A percentile compares a stretch with the other conserved stretches of the same genome.
phyloP scores from a whole-genome alignment of 257 asterid species.

The Sherardia arvensis region DNA sequence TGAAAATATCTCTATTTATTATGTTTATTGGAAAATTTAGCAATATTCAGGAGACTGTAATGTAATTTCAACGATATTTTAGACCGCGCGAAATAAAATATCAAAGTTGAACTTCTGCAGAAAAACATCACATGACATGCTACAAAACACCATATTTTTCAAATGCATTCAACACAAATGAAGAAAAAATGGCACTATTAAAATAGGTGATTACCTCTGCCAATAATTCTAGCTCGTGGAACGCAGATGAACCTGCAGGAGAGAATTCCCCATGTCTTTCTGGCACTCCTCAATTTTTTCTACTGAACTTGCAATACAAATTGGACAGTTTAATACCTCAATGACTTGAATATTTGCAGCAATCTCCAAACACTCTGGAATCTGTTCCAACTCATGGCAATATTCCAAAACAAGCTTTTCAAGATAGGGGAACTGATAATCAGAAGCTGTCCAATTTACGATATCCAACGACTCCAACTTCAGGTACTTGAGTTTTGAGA shows the following conservation, averaged over 20 bases:
- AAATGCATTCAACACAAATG: no score
- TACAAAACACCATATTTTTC: no score
- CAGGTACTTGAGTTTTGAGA: neutral
- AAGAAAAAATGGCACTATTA: neutral
- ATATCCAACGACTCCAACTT: neutral
- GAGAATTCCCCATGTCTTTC: neutral
- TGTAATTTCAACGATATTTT: no score
- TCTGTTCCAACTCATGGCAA: neutral
- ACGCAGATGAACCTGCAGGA: neutral
- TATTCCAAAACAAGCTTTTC: neutral
- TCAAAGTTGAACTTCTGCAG: no score
- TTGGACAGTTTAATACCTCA: neutral
- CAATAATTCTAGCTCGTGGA: neutral
- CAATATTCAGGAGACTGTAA: no score
- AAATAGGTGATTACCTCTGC: neutral
- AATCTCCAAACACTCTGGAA: neutral
- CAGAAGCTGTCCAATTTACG: conserved; percentile 6
- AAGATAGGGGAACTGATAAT: neutral
- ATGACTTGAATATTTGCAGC: neutral
- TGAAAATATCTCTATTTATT: no score
- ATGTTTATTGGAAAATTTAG: no score
- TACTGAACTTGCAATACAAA: neutral
- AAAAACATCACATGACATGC: no score
- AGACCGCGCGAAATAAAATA: no score
- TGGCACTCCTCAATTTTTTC: neutral